Base-by-base conservation (phyloP, 1,139 yeast genomes). In the Candida sanyaensis region DNA sequence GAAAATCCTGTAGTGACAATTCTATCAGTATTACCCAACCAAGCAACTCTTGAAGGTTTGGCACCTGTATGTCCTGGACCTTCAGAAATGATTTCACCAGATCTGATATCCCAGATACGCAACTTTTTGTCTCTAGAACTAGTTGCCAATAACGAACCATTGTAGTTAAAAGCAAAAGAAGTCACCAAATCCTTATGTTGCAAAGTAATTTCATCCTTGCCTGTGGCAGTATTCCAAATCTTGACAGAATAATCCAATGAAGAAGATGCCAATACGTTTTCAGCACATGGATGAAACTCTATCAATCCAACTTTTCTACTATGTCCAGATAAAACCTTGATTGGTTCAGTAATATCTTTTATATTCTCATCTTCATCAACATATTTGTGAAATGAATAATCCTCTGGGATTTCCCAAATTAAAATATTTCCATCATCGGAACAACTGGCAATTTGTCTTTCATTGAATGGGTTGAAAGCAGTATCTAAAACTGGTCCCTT, bases 1-100 rank as follows among this genome's bases (percentile, higher is more conserved):
- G 96, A 90, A 64, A 93, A 93, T 1, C 99, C 99, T n/a, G 99
- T 92, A 32, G 99, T 92, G 47, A 86, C 86, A 32, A 93, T 70
- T 59, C 97, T 80, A 60, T 92, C 88, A 43, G 88, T 75, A 59
- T 88, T 83, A 30, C 98, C 97, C 54, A 91, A 71, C 98, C 99
- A 93, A 10, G 81, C 82, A 36, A 89, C 86, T 65, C 98, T 82
- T 28, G 92, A 81, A 26, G 90, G 85, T 66, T 93, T 93, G 34
- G 97, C 97, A 50, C 98, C 98, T 5, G 87, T 74, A 62, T 93
- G 99, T 12, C 96, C 96, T 2, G 86, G 77, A 37, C 97, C 97
- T 68, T 91, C 97, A 39, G 87, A 80, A 41, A 92, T 66, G 36
- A 91, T 63, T 60, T 86, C 77, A 48, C 90, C 92, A 3, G 82